Evolutionary conservation across 495 filamentous ascomycete species (phyloP).

Genomic region (Talaromyces borbonicus): DNA sequence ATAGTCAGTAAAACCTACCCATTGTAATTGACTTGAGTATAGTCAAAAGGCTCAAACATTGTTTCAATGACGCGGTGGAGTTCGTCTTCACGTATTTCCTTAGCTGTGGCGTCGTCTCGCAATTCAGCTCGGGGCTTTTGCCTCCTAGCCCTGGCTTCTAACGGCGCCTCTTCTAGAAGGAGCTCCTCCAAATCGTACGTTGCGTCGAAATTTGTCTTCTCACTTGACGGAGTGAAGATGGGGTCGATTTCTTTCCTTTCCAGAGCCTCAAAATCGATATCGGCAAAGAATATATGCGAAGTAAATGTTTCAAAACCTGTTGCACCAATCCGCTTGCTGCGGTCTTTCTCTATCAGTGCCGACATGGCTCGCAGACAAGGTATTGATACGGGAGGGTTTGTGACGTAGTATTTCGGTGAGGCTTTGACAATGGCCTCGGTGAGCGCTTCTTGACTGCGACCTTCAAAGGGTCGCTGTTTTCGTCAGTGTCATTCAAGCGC

Average conservation of each 20-base stretch:
- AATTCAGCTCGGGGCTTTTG: slow-evolving; percentile 88
- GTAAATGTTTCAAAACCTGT: slow-evolving; percentile 70
- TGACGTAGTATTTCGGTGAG: slow-evolving; percentile 77
- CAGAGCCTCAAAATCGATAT: slow-evolving; percentile 75
- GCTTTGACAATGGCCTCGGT: slow-evolving; percentile 75
- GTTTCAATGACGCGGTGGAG: slow-evolving; percentile 90
- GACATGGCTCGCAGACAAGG: slow-evolving; percentile 78
- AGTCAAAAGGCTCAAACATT: slow-evolving; percentile 92
- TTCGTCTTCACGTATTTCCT: slow-evolving; percentile 90
- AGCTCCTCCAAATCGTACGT: slow-evolving; percentile 96
- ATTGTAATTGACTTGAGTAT: slow-evolving; percentile 63
- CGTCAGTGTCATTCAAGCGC: slow-evolving; percentile 18
- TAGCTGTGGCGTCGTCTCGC: slow-evolving; percentile 88
- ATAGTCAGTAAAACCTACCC: slow-evolving; percentile 32
- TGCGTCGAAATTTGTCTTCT: slow-evolving; percentile 98
- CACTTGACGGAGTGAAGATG: slow-evolving; percentile 82
- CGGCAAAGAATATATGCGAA: slow-evolving; percentile 78
- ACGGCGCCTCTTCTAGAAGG: slow-evolving; percentile 84
- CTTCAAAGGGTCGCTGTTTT: slow-evolving; percentile 75
- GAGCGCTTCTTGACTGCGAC: slow-evolving; percentile 69
- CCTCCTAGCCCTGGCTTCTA: slow-evolving; percentile 83
- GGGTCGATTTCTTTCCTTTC: slow-evolving; percentile 86
- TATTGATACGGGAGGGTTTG: slow-evolving; percentile 76
- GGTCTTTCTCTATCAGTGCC: slow-evolving; percentile 71
- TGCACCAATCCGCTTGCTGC: slow-evolving; percentile 68